Evolutionary conservation across 495 filamentous ascomycete genomes (phyloP).

Genomic region (Saxophila tyrrhenica): DNA sequence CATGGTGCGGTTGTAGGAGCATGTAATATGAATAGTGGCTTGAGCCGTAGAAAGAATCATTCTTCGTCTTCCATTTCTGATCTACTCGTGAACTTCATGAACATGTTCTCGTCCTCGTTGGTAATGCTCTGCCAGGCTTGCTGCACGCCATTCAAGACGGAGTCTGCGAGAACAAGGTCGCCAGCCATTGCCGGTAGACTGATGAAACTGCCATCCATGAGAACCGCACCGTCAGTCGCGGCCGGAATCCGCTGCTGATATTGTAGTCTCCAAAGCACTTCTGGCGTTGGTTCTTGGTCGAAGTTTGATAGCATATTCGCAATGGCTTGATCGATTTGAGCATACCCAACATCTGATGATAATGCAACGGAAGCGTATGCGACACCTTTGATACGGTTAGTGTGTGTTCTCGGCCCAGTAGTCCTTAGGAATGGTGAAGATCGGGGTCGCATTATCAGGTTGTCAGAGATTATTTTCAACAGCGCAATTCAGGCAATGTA

Average conservation of each 20-base stretch:
- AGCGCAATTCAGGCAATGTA: slow-evolving; percentile 83
- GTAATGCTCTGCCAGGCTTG: slow-evolving; percentile 52
- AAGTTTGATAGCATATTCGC: slow-evolving; percentile 39
- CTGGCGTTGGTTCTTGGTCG: slow-evolving; percentile 26
- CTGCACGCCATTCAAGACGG: slow-evolving; percentile 46
- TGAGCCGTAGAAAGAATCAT: too few relatives aligned
- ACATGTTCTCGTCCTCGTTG: slow-evolving; percentile 42
- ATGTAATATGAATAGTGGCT: too few relatives aligned
- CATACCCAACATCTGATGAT: slow-evolving; percentile 28
- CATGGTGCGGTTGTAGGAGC: too few relatives aligned
- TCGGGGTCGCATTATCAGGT: slow-evolving; percentile 56
- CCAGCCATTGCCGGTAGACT: slow-evolving; percentile 43
- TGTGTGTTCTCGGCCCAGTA: too few relatives aligned
- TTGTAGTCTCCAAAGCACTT: slow-evolving; percentile 47
- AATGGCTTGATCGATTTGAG: slow-evolving; percentile 45
- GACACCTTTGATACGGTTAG: slow-evolving; percentile 50
- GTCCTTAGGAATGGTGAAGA: too few relatives aligned
- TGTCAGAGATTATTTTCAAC: slow-evolving; percentile 78
- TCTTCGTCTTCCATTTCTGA: slow-evolving; percentile 10
- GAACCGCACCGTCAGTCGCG: neutral
- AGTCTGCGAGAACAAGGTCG: slow-evolving; percentile 61
- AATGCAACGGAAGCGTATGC: slow-evolving; percentile 49
- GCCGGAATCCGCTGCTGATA: slow-evolving; percentile 36
- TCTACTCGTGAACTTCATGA: slow-evolving; percentile 47
- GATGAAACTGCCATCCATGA: slow-evolving; percentile 19